phyloP scores from a whole-genome alignment of 768 basidiomycete genomes.

The Leccinum rimulosum region DNA sequence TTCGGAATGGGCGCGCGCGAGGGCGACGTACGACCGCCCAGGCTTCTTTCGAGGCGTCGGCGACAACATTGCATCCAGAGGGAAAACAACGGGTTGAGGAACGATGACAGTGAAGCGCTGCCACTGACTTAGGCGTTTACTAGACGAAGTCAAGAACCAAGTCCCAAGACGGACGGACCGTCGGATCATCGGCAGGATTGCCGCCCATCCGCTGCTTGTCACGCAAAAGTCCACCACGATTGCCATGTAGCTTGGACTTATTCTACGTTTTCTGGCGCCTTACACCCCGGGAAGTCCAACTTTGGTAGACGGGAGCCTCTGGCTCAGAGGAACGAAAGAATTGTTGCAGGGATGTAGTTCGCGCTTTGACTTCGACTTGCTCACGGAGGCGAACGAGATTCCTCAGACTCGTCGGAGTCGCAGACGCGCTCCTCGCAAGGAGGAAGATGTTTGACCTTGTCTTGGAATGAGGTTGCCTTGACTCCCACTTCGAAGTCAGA shows the following conservation, averaged over 20 bases:
- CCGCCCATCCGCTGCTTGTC: neutral
- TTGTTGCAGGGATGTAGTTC: neutral
- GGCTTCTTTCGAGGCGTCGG: slow-evolving; percentile 79
- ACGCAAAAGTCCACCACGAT: neutral
- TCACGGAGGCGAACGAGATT: neutral
- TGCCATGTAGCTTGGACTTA: neutral
- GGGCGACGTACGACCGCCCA: slow-evolving; percentile 81
- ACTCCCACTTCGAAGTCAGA: neutral
- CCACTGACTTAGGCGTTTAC: no score
- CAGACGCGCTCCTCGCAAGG: neutral
- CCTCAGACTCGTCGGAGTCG: neutral
- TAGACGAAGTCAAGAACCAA: no score
- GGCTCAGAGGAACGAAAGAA: slow-evolving; percentile 1
- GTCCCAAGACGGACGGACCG: neutral
- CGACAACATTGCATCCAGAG: slow-evolving; percentile 40
- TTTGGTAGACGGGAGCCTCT: slow-evolving; percentile 8
- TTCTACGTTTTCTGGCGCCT: slow-evolving; percentile 10
- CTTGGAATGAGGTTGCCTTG: neutral
- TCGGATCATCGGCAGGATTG: neutral
- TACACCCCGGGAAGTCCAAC: slow-evolving; percentile 26
- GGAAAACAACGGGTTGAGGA: no score
- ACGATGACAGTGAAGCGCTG: no score
- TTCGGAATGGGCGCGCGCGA: slow-evolving; percentile 78
- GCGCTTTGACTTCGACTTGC: neutral
- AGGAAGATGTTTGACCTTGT: neutral